Evolutionary conservation across 768 basidiomycete genomes (phyloP).

Genomic region (Stropharia rugosoannulata): DNA sequence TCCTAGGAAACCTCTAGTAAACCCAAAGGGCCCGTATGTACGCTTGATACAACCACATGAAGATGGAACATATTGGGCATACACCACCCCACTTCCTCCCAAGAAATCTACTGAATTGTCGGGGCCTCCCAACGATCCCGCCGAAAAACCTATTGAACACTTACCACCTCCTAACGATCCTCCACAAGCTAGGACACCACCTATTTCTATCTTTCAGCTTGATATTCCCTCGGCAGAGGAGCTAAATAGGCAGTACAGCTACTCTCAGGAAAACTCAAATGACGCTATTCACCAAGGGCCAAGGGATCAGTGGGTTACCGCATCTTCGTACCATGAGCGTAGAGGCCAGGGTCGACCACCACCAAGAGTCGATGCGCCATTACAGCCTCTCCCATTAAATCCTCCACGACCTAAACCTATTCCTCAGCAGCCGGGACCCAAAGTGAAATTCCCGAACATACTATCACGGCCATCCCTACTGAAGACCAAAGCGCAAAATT

Average conservation of each 20-base stretch:
- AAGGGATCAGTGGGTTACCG: slow-evolving; percentile 37
- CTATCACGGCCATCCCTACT: slow-evolving; percentile 21
- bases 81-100: no score
- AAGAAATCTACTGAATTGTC: no score
- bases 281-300: slow-evolving; percentile 19
- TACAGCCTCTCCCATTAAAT: background rate
- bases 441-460: slow-evolving; percentile 19
- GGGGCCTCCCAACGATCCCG: no score
- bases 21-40: no score
- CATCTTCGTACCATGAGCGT: slow-evolving; percentile 28
- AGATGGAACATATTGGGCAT: no score
- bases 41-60: no score
- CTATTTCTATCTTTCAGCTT: slow-evolving; percentile 1
- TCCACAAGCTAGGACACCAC: background rate
- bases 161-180: no score
- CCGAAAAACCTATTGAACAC: no score
- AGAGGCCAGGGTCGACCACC: slow-evolving; percentile 12
- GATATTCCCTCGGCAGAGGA: slow-evolving; percentile 14
- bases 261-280: slow-evolving; percentile 19
- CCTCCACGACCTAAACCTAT: slow-evolving; percentile 12
- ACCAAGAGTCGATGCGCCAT: no score
- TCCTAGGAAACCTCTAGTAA: no score
- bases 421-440: slow-evolving; percentile 6
- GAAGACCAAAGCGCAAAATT: slow-evolving; percentile 32
- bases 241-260: slow-evolving; percentile 22